phyloP scores from a whole-genome alignment of 2,329 filamentous ascomycete species.

The Colletotrichum siamense region DNA sequence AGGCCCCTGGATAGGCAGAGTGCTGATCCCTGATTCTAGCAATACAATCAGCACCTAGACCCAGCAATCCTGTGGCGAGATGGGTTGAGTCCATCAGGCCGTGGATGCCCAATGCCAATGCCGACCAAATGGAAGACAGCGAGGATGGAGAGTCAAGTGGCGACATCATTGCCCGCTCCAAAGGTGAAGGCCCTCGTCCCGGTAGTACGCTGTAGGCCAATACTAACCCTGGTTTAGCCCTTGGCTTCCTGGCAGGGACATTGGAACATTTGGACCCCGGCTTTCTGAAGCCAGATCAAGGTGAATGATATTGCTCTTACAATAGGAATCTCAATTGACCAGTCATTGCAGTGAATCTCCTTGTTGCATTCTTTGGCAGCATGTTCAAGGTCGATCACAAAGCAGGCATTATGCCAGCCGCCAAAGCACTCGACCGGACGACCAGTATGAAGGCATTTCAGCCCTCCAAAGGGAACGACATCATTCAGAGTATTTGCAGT shows the following conservation, averaged over 20 bases:
- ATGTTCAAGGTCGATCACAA: conserved; percentile 66
- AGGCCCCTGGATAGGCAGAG: background rate
- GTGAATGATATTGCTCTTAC: conserved; percentile 31
- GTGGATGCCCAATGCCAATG: conserved; percentile 54
- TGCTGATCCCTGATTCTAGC: conserved; percentile 34
- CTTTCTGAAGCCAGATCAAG: conserved; percentile 55
- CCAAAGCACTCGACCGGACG: conserved; percentile 57
- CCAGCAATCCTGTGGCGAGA: conserved; percentile 53
- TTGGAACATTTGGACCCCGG: conserved; percentile 52
- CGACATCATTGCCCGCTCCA: conserved; percentile 60
- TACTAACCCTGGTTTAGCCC: conserved; percentile 38
- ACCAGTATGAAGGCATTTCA: conserved; percentile 57
- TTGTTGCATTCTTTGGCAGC: conserved; percentile 61
- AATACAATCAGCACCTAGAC: conserved; percentile 48
- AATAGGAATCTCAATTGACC: conserved; percentile 41
- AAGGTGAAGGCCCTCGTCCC: conserved; percentile 38
- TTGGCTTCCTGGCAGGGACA: conserved; percentile 62
- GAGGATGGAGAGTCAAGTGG: conserved; percentile 47
- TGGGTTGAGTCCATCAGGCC: conserved; percentile 62
- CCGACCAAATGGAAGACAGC: conserved; percentile 37
- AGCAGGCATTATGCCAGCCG: conserved; percentile 61
- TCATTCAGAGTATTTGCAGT: conserved; percentile 54
- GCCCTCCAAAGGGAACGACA: conserved; percentile 50
- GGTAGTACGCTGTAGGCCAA: background rate
- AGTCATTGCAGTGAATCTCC: conserved; percentile 42